Evolutionary conservation across 177 flowering plant genomes (phyloP).

Genomic region (Tripterygium wilfordii): DNA sequence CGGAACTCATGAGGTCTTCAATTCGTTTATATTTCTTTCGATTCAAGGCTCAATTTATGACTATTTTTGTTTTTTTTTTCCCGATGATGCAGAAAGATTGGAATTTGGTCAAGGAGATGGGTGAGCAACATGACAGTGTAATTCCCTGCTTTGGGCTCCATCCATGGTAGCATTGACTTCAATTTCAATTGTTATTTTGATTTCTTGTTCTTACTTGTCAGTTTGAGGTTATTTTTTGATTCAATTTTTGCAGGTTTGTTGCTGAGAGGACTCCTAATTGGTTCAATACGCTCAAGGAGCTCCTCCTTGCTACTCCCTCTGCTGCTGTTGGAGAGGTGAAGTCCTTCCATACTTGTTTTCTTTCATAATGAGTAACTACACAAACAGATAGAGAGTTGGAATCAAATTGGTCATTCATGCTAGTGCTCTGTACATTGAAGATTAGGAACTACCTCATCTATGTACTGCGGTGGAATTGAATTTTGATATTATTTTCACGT

Average conservation of each 20-base stretch:
- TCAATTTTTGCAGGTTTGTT: slow-evolving; percentile 42
- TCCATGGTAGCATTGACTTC: slow-evolving; percentile 46
- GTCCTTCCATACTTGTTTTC: neutral
- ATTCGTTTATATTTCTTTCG: neutral
- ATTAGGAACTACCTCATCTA: too few relatives aligned
- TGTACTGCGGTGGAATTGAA: too few relatives aligned
- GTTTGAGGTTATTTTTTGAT: neutral
- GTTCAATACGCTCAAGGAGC: slow-evolving; percentile 53
- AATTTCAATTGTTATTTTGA: neutral
- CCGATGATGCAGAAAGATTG: slow-evolving; percentile 56
- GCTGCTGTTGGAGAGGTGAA: slow-evolving; percentile 90
- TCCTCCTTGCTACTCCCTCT: slow-evolving; percentile 56
- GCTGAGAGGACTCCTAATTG: slow-evolving; percentile 66
- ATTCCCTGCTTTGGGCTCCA: slow-evolving; percentile 91
- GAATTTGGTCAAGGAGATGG: slow-evolving; percentile 74
- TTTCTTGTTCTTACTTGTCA: neutral
- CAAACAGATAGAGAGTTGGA: too few relatives aligned
- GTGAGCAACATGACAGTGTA: slow-evolving; percentile 48
- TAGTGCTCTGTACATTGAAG: too few relatives aligned
- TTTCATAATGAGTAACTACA: too few relatives aligned
- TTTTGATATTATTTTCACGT: too few relatives aligned
- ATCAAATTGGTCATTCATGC: too few relatives aligned
- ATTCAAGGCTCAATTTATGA: neutral
- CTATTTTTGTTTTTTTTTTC: neutral
- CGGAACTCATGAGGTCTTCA: slow-evolving; percentile 63